Evolutionary conservation across 371 early-diverging fungal species (phyloP), one percentile per base, ranked within the genome.

Genomic region (Mortierella sp.): DNA sequence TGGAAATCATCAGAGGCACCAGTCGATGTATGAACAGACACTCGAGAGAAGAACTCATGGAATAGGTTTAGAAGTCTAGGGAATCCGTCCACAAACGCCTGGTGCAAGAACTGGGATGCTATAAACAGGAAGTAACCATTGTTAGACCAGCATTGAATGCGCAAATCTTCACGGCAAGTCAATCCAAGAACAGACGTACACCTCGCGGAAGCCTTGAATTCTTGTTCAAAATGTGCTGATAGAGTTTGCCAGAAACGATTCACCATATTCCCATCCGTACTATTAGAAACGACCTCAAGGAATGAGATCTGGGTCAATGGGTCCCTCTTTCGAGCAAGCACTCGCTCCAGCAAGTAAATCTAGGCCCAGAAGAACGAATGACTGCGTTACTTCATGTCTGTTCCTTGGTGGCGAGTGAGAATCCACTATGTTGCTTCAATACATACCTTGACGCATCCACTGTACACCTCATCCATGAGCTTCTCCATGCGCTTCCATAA

Each of bases 21-120:
- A 5, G 72, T 80, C 9, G 83, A 87, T 60, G 81, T 88, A 57
- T 86, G 83, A 29, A 91, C 79, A 8, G 87, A 83, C 2, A 93
- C 83, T n/a, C 92, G 81, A 10, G 86, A 83, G 76, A 93, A 92
- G 64, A 93, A 87, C 57, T 92, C 92, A 55, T 90, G 89, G 59
- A 94, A 79, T 5, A 93, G 62, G 14, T 92, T 89, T 49, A 94
- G 70, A 6, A 94, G 60, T 53, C 86, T 86, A 16, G 93, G 93
- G 70, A 92, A 94, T 12, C 93, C 92, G 10, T 84, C 83, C 47
- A 92, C 85, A 54, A 94, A 83, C 0, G 87, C 87, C 50, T 89
- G 90, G 40, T 88, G 90, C 27, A 94, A 59, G 60, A 87, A 88
- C 16, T 83, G 82, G 6, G 91, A 89, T 25, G 79, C 88, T 88